Conservation (phyloP, 768 basidiomycete species). For the Tubosaeta sp. region DNA sequence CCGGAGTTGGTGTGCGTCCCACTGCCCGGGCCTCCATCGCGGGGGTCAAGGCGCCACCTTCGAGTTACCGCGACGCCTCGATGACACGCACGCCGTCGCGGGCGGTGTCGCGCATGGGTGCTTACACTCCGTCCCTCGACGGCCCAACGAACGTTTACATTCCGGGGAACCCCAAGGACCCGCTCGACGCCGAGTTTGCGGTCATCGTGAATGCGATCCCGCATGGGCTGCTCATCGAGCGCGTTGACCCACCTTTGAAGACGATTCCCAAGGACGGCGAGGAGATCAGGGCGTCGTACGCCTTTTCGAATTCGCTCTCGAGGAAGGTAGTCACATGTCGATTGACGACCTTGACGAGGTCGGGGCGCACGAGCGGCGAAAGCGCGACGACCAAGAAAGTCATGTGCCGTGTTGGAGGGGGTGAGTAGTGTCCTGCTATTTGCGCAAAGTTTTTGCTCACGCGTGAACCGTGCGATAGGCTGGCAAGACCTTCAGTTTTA, state of each 20-base stretch:
- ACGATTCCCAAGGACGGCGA: constrained; percentile 64
- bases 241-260: constrained; percentile 74
- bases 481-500: constrained; percentile 81
- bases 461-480: constrained; percentile 35
- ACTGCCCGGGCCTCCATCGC: constrained; percentile 36
- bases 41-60: constrained; percentile 55
- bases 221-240: constrained; percentile 74
- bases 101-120: constrained; percentile 60
- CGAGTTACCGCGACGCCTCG: constrained; percentile 66
- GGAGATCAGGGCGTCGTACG: constrained; percentile 81
- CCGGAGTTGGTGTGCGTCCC: constrained; percentile 37
- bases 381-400: constrained; percentile 67
- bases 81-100: constrained; percentile 57
- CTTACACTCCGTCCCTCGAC: constrained; percentile 57
- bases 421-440: constrained; percentile 38
- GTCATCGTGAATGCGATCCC: constrained; percentile 67
- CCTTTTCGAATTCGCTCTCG: constrained; percentile 68
- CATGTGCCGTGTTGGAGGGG: constrained; percentile 87
- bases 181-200: constrained; percentile 79
- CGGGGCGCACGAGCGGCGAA: constrained; percentile 40
- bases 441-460: constrained; percentile 3
- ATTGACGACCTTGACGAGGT: constrained; percentile 71
- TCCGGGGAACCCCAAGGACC: constrained; percentile 66
- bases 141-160: constrained; percentile 57
- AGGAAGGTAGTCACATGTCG: constrained; percentile 76